Base-by-base conservation (phyloP, 768 basidiomycete species). In the Mycena filopes region DNA sequence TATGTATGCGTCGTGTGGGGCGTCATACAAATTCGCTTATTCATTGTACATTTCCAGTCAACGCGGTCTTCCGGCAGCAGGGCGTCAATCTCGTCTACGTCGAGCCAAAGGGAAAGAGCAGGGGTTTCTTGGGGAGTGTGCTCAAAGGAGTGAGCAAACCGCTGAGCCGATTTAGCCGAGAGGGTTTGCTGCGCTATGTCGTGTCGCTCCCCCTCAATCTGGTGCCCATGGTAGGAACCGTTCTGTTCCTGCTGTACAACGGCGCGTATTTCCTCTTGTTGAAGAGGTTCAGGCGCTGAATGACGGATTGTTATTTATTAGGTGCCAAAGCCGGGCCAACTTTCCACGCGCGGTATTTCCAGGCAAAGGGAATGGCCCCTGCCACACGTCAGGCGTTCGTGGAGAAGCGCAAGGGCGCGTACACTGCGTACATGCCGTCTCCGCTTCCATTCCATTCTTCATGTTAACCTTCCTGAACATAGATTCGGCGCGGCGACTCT, bases 331-430 rank as follows among this genome's bases (percentile, higher is more conserved):
- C 76, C 26, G 90, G 90, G 3, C 87, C 89, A 1, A 76, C 80
- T 10, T 89, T 84, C 76, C 88, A 91, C 74, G 72, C 82, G 9
- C 83, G 89, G 43, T 93, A 90, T 75, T 93, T 91, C 79, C 86
- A 89, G 75, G 81, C 91, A 50, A 91, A 90, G 75, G 83, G 82
- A 1, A 81, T 84, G 65, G 79, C 81, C 70, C 77, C 79, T 29
- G 58, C 72, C 18, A 80, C 84, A 62, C 79, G 82, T 38, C 73
- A 82, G 23, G 75, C 77, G 12, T 84, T 84, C 64, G 81, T 91
- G 23, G 70, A 82, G 54, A 75, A 82, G 65, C 79, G 81, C 46
- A 75, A 82, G 62, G 88, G 86, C 0, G 86, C 86, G 38, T 93
- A 93, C 74, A 88, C 88, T 45, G 88, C 86, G 87, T 89, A 62